Percentiles rank a stretch among this genome's conserved stretches.
These are phyloP conservation scores for Lipomyces lipofer DNA, from an alignment of 805 yeast species.

Conservation along the genomic window DNA sequence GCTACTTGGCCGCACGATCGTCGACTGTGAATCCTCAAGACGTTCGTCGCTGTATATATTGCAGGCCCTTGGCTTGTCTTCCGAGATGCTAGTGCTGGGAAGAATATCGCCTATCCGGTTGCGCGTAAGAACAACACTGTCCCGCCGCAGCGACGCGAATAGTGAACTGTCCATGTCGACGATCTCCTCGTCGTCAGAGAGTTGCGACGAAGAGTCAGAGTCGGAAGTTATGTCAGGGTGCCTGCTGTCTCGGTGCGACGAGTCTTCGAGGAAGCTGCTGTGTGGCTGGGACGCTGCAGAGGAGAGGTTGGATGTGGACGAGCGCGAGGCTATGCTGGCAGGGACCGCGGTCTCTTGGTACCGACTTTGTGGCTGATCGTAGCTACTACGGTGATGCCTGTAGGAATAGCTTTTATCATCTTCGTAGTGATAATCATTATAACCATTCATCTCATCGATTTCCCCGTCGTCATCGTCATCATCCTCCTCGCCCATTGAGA, in stretches of 20 bases:
- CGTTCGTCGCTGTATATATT: neutral
- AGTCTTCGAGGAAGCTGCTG: constrained; percentile 8
- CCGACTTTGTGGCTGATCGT: neutral
- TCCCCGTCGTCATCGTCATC: constrained; percentile 17
- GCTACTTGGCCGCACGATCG: neutral
- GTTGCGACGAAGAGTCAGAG: constrained; percentile 7
- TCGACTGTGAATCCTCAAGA: neutral
- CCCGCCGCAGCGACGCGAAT: constrained; percentile 22
- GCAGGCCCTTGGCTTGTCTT: neutral
- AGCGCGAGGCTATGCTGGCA: constrained; percentile 4
- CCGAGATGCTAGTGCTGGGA: constrained; percentile 6
- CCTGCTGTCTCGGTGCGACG: neutral
- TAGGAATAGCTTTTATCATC: constrained; percentile 10
- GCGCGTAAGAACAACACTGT: constrained; percentile 28
- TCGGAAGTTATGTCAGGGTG: constrained; percentile 6
- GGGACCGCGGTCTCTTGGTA: constrained; percentile 6
- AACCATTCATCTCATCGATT: neutral
- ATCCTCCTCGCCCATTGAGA: constrained; percentile 28
- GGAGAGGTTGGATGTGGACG: constrained; percentile 13
- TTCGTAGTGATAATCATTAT: neutral
- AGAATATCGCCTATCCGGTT: constrained; percentile 23
- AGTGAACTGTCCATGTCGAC: constrained; percentile 26
- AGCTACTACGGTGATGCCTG: neutral
- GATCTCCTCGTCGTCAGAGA: constrained; percentile 23
- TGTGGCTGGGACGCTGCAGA: neutral